These are phyloP conservation scores for Chaetomiaceae sp. DNA, from an alignment of 2,329 filamentous ascomycete genomes.

Conservation along the genomic window DNA sequence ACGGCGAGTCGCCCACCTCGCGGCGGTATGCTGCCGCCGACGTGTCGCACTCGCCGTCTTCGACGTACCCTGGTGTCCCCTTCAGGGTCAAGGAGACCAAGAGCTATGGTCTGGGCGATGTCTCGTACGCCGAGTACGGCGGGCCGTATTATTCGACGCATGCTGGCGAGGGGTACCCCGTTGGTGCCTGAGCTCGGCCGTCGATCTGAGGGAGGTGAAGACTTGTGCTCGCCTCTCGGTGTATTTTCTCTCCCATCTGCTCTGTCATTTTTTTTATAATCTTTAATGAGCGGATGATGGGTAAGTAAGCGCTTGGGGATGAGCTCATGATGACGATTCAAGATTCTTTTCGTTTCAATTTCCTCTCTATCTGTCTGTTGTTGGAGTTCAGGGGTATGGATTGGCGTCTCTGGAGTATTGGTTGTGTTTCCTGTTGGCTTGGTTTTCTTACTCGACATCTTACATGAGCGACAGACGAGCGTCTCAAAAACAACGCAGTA, in stretches of 20 bases:
- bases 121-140: slow-evolving; percentile 15
- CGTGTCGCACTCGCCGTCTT: slow-evolving; percentile 10
- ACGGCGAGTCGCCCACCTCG: slow-evolving; percentile 20
- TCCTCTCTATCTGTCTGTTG: background rate
- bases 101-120: slow-evolving; percentile 12
- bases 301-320: background rate
- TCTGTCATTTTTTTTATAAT: slow-evolving; percentile 14
- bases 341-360: background rate
- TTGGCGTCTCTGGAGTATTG: background rate
- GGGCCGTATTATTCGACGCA: slow-evolving; percentile 3
- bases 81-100: slow-evolving; percentile 22
- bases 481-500: slow-evolving; percentile 20
- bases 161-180: slow-evolving; percentile 2
- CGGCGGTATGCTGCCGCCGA: slow-evolving; percentile 16
- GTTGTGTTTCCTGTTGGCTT: slow-evolving; percentile 7
- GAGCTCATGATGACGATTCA: slow-evolving; percentile 10
- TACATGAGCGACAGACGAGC: slow-evolving; percentile 19
- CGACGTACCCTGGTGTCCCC: slow-evolving; percentile 10
- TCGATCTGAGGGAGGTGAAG: background rate
- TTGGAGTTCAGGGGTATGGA: slow-evolving; percentile 1
- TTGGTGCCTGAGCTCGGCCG: background rate
- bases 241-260: slow-evolving; percentile 14
- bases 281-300: slow-evolving; percentile 16
- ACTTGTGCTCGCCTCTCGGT: background rate
- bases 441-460: slow-evolving; percentile 12